A percentile compares a stretch with the other conserved stretches of the same genome.
Evolutionary conservation across 768 basidiomycete species (phyloP).

Genomic region (Hirschioporus abietinus): DNA sequence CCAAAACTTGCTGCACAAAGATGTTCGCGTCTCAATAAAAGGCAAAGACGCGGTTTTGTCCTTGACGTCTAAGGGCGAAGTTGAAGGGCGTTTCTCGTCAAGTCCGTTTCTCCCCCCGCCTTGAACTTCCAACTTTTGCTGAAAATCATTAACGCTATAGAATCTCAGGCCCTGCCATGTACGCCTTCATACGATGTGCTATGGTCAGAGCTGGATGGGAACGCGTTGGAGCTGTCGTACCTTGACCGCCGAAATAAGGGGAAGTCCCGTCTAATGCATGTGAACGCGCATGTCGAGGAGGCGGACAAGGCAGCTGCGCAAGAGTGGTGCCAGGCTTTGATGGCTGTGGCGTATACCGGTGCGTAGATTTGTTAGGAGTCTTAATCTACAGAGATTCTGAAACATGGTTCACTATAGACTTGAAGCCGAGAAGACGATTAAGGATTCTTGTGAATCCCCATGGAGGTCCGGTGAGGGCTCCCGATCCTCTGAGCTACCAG

Average conservation of each 20-base stretch:
- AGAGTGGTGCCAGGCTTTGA: conserved; percentile 51
- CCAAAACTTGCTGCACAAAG: not conserved
- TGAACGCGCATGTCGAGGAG: conserved; percentile 38
- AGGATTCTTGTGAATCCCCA: conserved; percentile 75
- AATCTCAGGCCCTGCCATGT: not conserved
- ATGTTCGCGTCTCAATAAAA: not conserved
- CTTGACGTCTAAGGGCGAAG: not conserved
- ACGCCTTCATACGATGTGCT: conserved; percentile 47
- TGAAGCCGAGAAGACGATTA: conserved; percentile 50
- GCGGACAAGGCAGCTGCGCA: conserved; percentile 28
- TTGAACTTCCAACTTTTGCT: not conserved
- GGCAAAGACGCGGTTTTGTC: not conserved
- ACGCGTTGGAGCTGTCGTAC: conserved; percentile 44
- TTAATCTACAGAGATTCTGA: not conserved
- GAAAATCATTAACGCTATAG: not conserved
- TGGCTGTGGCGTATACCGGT: conserved; percentile 64
- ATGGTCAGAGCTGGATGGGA: conserved; percentile 36
- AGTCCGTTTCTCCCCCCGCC: not conserved
- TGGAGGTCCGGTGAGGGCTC: conserved; percentile 62
- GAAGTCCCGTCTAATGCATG: conserved; percentile 33
- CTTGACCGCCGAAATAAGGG: conserved; percentile 38
- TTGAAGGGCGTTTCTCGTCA: not conserved
- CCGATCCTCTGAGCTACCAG: not conserved
- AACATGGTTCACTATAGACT: conserved; percentile 28
- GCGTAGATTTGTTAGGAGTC: conserved; percentile 9